Evolutionary conservation across 164 flowering plant genomes (phyloP).

Genomic region (Vitis cinerea): DNA sequence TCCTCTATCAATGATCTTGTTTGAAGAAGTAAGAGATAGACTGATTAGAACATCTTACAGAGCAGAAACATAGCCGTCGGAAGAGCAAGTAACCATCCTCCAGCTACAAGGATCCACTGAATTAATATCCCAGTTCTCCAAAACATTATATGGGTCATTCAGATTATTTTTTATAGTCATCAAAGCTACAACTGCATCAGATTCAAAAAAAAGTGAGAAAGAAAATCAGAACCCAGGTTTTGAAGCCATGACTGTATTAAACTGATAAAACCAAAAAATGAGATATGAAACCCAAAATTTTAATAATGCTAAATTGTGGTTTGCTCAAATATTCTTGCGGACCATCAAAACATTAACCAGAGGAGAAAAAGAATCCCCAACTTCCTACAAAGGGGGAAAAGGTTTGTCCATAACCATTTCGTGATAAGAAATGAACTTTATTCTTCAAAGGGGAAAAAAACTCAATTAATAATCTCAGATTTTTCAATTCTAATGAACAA

Average conservation of each 20-base stretch:
- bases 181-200: slow-evolving; percentile 78
- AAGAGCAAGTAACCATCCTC: slow-evolving; percentile 91
- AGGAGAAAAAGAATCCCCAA: not conserved
- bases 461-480: not conserved
- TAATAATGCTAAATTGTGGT: not conserved
- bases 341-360: not conserved
- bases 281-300: not conserved
- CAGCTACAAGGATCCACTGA: slow-evolving; percentile 99
- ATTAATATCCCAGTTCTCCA: slow-evolving; percentile 90
- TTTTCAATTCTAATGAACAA: no score
- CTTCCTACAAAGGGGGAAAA: not conserved
- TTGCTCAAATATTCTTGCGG: not conserved
- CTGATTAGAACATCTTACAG: slow-evolving; percentile 51
- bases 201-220: not conserved
- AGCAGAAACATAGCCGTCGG: slow-evolving; percentile 77
- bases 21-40: not conserved
- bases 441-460: no score
- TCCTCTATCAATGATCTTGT: not conserved
- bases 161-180: slow-evolving; percentile 67
- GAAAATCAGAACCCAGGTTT: not conserved
- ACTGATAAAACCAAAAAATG: not conserved
- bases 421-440: no score
- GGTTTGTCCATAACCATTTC: no score
- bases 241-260: not conserved
- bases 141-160: slow-evolving; percentile 74